phyloP scores from a whole-genome alignment of 495 filamentous ascomycete species.

The Penicillium subrubescens region DNA sequence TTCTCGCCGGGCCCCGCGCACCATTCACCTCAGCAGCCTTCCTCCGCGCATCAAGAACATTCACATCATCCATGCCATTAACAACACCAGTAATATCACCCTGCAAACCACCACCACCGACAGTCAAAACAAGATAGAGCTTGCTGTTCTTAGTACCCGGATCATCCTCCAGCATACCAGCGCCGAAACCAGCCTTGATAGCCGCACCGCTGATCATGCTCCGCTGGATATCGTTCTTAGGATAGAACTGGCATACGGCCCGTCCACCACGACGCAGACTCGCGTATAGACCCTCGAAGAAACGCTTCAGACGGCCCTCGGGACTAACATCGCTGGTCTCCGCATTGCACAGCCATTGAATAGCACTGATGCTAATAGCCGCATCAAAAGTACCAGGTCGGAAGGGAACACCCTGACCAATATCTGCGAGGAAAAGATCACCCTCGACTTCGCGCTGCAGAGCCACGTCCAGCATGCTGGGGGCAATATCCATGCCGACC shows the following conservation, averaged over 20 bases:
- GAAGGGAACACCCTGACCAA: constrained; percentile 94
- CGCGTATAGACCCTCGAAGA: constrained; percentile 91
- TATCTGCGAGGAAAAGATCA: constrained; percentile 88
- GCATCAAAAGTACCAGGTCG: constrained; percentile 92
- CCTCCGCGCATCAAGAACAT: constrained; percentile 71
- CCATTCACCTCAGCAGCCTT: constrained; percentile 47
- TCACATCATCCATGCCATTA: constrained; percentile 82
- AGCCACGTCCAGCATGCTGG: constrained; percentile 89
- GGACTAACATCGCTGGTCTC: constrained; percentile 82
- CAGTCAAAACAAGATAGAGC: constrained; percentile 90
- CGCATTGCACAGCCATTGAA: constrained; percentile 98
- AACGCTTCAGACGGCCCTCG: constrained; percentile 72
- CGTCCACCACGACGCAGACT: constrained; percentile 81
- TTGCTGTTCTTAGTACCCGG: constrained; percentile 93
- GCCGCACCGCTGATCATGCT: constrained; percentile 88
- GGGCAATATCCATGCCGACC: constrained; percentile 94
- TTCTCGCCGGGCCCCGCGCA: constrained; percentile 56
- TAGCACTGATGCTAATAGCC: constrained; percentile 88
- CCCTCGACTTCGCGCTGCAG: constrained; percentile 90
- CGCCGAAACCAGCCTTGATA: constrained; percentile 91
- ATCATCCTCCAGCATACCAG: constrained; percentile 92
- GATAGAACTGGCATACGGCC: constrained; percentile 97
- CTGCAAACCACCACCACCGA: constrained; percentile 74
- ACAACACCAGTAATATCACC: constrained; percentile 87
- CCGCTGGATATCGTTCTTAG: constrained; percentile 89